Evolutionary conservation across 305 asterid genomes (phyloP).

Genomic region (Coffea humblotiana): DNA sequence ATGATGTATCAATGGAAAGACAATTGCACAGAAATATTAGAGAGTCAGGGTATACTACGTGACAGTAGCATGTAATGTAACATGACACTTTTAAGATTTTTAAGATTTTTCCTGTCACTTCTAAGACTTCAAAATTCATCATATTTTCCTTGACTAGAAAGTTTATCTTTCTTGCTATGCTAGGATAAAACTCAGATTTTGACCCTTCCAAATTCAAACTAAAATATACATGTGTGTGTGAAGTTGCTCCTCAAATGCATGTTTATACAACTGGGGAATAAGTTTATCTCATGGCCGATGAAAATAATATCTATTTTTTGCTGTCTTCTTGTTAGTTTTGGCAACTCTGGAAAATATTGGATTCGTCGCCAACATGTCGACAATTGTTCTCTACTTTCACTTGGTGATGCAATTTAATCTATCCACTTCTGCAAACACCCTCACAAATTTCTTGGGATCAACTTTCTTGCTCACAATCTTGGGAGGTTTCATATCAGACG

Average conservation of each 20-base stretch:
- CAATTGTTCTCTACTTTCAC: slow-evolving; percentile 65
- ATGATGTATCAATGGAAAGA: not conserved
- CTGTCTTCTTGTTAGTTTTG: slow-evolving; percentile 28
- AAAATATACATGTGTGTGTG: too few species aligned
- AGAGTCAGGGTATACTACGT: too few species aligned
- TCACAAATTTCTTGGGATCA: slow-evolving; percentile 71
- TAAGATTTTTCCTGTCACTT: too few species aligned
- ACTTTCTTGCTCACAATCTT: slow-evolving; percentile 57
- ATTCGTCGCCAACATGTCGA: slow-evolving; percentile 75
- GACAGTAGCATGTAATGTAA: too few species aligned
- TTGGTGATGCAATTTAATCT: slow-evolving; percentile 65
- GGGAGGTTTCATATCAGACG: slow-evolving; percentile 70
- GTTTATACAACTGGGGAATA: not conserved
- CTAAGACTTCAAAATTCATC: not conserved
- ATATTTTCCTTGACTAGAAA: not conserved
- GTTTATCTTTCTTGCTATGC: not conserved
- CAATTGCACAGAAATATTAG: too few species aligned
- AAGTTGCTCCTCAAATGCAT: not conserved
- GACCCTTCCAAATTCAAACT: not conserved
- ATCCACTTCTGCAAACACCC: slow-evolving; percentile 61
- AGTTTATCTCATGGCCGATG: too few species aligned
- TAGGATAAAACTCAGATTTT: not conserved
- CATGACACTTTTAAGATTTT: too few species aligned
- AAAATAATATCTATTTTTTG: not conserved
- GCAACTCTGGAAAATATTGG: slow-evolving; percentile 71